Evolutionary conservation across 352 stramenopile species (phyloP).

Genomic region (Peronospora farinosa): DNA sequence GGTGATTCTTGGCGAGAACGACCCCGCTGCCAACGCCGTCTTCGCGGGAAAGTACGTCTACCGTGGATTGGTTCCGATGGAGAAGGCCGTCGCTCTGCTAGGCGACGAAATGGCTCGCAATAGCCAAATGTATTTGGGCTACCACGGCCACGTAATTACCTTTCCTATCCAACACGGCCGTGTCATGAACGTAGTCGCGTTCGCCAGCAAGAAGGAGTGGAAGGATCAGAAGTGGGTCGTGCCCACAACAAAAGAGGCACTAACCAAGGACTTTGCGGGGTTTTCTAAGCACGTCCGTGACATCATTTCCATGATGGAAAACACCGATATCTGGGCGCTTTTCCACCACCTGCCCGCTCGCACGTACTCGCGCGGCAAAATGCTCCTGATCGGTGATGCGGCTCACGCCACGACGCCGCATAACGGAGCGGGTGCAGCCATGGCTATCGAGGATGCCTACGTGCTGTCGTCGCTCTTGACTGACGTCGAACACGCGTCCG

Average conservation of each 20-base stretch:
- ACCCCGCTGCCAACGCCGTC: constrained; percentile 23
- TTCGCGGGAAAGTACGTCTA: constrained; percentile 36
- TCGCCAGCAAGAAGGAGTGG: constrained; percentile 32
- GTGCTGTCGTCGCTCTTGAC: constrained; percentile 27
- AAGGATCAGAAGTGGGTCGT: constrained; percentile 32
- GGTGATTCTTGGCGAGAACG: constrained; percentile 23
- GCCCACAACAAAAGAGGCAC: constrained; percentile 27
- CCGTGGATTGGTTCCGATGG: constrained; percentile 30
- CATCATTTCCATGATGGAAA: constrained; percentile 38
- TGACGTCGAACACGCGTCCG: constrained; percentile 18
- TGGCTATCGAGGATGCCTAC: constrained; percentile 34
- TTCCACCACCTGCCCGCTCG: constrained; percentile 27
- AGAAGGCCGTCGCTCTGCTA: constrained; percentile 27
- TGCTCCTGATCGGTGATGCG: constrained; percentile 30
- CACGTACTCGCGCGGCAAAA: constrained; percentile 29
- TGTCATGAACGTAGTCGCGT: constrained; percentile 35
- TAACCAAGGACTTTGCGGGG: constrained; percentile 24
- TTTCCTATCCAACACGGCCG: constrained; percentile 32
- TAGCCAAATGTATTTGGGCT: constrained; percentile 37
- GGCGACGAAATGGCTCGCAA: constrained; percentile 34
- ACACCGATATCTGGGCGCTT: constrained; percentile 33
- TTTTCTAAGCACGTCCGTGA: constrained; percentile 30
- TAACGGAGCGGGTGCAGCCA: constrained; percentile 26
- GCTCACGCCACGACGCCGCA: constrained; percentile 30
- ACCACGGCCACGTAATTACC: constrained; percentile 33